Base-by-base conservation (phyloP, 2,329 filamentous ascomycete genomes). In the Clonostachys chloroleuca region DNA sequence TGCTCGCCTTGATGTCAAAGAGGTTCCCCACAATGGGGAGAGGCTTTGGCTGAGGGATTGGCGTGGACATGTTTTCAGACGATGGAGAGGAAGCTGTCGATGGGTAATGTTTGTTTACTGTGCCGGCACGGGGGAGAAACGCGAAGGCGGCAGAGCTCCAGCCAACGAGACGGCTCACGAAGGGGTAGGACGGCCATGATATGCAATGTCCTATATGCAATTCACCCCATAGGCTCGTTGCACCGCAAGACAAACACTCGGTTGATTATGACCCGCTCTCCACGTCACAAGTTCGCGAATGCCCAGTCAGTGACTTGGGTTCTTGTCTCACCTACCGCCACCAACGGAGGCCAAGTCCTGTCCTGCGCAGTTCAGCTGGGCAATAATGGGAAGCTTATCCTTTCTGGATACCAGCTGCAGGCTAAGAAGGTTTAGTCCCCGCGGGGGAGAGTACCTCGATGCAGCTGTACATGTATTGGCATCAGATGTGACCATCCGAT, bases 21-120 rank as follows among this genome's bases (percentile, higher is more conserved):
- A 69, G 55, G 52, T 69, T 69, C 33, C 66, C 66, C 12, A 69
- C 47, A 24, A 69, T n/a, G 34, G 65, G 65, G 12, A 68, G 40
- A 6, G 63, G 63, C 6, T 56, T 56, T 1, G 66, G 66, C 40
- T 59, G 62, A 2, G 64, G 64, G 42, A 68, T 68, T 5, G 65
- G 60, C 6, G 57, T 55, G 30, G 64, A 43, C 65, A 68, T 68
- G 43, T 5, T 20, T 14, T 4, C 8, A 24, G 40, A 20, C 5
- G 36, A 42, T 20, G 16, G 40, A 20, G 20, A 20, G 20, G 10
- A 16, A 4, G 40, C 13, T 17, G 40, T 42, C 13, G n/a, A 5
- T 42, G 16, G 7, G 24, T 30, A 9, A 30, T 40, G n/a, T n/a
- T n/a, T n/a, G 37, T n/a, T 18, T 40, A n/a, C 37, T 18, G 37